Base-by-base conservation (phyloP, 2,329 filamentous ascomycete species). In the Hortaea sp. region DNA sequence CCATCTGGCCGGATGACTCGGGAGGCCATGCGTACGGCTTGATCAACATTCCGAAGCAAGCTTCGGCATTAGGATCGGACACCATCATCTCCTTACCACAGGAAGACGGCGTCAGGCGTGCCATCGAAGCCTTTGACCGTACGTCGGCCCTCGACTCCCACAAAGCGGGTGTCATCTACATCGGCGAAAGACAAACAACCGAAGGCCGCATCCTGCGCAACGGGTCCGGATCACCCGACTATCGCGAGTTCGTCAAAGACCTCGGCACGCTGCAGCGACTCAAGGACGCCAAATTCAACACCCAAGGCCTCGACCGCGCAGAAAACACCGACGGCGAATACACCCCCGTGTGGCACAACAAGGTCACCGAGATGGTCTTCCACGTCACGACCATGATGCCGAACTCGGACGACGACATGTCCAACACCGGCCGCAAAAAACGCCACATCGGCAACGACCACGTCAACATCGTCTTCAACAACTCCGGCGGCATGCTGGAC, bases 331-430 rank as follows among this genome's bases (percentile, higher is more conserved):
- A 98, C 64, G 92, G 92, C 30, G 79, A 89, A 58, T 88, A 85
- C 64, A 88, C 89, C 0, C 89, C 90, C 61, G 90, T 87, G 59
- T 98, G 92, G 89, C 85, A 89, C 50, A 92, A 97, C 63, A 79
- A 89, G 39, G 88, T 95, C 47, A 92, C 89, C 5, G 92, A 97
- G 63, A 85, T 98, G 39, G 84, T 97, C 29, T 98, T 94, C 66
- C 92, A 97, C 63, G 83, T 97, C 45, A 88, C 86, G 5, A 98
- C 90, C 4, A 88, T 97, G 75, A 98, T 98, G 92, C 92, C 92
- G 1, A 95, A 88, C 7, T 78, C 94, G 60, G 80, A 88, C 45
- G 75, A 79, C 29, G 88, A 95, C 57, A 62, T 66, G 60, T 81
- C 83, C 51, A 56, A 57, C 28, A 55, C 57, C 5, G 55, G 53